These are phyloP conservation scores for Dactylella cylindrospora DNA, from an alignment of 2,329 filamentous ascomycete species.

Conservation along the genomic window DNA sequence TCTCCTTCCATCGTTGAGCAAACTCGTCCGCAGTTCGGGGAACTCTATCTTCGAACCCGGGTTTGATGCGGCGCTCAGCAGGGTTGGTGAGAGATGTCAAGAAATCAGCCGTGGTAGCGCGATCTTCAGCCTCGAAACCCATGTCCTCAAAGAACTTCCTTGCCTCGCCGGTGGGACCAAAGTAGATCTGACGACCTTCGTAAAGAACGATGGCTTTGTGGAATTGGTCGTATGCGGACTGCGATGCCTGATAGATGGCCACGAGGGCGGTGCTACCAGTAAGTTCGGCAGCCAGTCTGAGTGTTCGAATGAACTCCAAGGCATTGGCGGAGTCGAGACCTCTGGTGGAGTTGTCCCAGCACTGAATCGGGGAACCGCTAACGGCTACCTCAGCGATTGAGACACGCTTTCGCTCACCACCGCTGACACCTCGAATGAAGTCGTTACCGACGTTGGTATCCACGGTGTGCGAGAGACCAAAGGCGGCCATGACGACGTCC, in stretches of 20 bases:
- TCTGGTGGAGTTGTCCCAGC: conserved; percentile 75
- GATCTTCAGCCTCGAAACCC: conserved; percentile 67
- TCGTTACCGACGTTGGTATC: conserved; percentile 75
- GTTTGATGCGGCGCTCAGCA: conserved; percentile 60
- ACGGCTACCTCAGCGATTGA: conserved; percentile 65
- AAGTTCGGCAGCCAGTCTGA: conserved; percentile 67
- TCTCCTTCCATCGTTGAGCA: conserved; percentile 59
- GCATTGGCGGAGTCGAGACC: conserved; percentile 74
- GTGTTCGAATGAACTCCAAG: conserved; percentile 69
- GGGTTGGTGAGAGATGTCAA: conserved; percentile 69
- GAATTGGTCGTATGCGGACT: conserved; percentile 55
- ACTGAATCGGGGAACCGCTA: conserved; percentile 61
- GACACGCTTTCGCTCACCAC: conserved; percentile 75
- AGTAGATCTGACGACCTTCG: conserved; percentile 75
- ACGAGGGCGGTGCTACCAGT: conserved; percentile 64
- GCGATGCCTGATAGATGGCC: conserved; percentile 68
- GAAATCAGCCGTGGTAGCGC: conserved; percentile 71
- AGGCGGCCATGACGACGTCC: conserved; percentile 68
- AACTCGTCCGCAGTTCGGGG: conserved; percentile 66
- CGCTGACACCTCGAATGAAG: conserved; percentile 69
- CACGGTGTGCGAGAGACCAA: conserved; percentile 71
- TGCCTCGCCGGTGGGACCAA: conserved; percentile 63
- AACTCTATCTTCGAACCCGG: conserved; percentile 60
- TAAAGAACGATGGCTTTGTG: conserved; percentile 75
- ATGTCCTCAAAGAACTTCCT: conserved; percentile 67